Base-by-base conservation (phyloP, 257 asterid species). In the Coffea canephora region DNA sequence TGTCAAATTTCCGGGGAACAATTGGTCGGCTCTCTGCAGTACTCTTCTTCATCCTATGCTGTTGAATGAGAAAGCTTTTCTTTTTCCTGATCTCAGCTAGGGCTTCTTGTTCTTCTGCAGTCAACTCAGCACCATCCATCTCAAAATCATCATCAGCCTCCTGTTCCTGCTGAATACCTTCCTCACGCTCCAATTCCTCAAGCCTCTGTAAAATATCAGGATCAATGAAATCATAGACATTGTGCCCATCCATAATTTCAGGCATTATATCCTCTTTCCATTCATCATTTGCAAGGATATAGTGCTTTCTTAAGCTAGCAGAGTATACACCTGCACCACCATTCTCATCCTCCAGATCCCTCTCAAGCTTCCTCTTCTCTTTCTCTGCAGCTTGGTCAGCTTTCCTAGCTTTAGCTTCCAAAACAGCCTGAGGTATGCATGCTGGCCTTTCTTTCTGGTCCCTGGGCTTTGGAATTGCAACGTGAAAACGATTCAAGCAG, bases 251-350 rank as follows among this genome's bases (percentile, higher is more conserved):
- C 64, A 92, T 88, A 78, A 96, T 89, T 85, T 96, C 97, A 1
- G 98, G 98, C 86, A 94, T 89, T 36, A 82, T 67, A 68, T 96
- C 98, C 80, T 90, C 96, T 84, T 96, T 96, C 99, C 99, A 96
- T 62, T 94, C 97, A 31, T 91, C 95, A 43, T 91, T 15, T 18
- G 97, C 99, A 31, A 96, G 89, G 55, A 94, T 87, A 79, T 94
- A 91, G 81, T 87, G 86, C 91, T 96, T 96, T 69, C 79, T 96
- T 92, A 96, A 83, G 89, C 92, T 92, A 18, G 97, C 98, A n/a
- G 99, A 96, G 87, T 96, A 96, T 10, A 96, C 99, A 87, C 98
- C 99, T 0, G 99, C 99, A 82, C 99, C 99, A 48, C 99, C 99
- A 83, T 94, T 96, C 85, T 94, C 99, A 73, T 94, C 82, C 88